Evolutionary conservation across 2,329 filamentous ascomycete genomes (phyloP), one percentile per base, ranked within the genome.

Genomic region (Fusarium staphyleae): DNA sequence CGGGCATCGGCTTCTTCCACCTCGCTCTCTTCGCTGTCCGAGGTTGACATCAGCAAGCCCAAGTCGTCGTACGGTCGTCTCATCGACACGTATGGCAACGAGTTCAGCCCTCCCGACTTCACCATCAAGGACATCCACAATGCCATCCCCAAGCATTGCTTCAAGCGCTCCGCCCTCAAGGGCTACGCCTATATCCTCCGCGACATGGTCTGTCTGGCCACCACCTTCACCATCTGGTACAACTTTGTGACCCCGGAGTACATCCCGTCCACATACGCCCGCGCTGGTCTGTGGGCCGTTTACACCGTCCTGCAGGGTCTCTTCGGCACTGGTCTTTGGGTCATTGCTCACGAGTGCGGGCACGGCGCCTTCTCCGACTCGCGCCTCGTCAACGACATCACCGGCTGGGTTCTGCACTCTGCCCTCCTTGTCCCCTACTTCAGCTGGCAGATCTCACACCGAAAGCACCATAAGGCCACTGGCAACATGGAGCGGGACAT

Each of bases 401-500:
- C 95, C 52, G 93, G 93, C 69, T 97, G 91, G 90, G 75, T 96
- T 72, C 85, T 91, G 67, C 93, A 98, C 80, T 96, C 93, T 30
- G 76, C 86, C 36, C 86, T 97, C 32, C 82, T 97, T 50, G 93
- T 99, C 41, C 95, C 95, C 16, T 99, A 98, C 81, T 99, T 97
- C 81, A 96, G 91, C 73, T 99, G 95, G 95, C 96, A 99, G 81
- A 93, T 98, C 77, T 96, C 92, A 65, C 95, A 99, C 80, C 90
- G 91, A 81, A 96, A 96, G 86, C 95, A 99, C 82, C 95, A 99
- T 89, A 98, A 98, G 85, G 92, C 93, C 62, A 99, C 95, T 32
- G 95, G 93, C 68, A 86, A 99, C 82, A 87, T 99, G 78, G 92
- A 96, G 78, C 91, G 93, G 66, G 95, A 99, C 78, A 99, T 99